phyloP scores from a whole-genome alignment of 176 grass and related monocot genomes.

The Triticum urartu region DNA sequence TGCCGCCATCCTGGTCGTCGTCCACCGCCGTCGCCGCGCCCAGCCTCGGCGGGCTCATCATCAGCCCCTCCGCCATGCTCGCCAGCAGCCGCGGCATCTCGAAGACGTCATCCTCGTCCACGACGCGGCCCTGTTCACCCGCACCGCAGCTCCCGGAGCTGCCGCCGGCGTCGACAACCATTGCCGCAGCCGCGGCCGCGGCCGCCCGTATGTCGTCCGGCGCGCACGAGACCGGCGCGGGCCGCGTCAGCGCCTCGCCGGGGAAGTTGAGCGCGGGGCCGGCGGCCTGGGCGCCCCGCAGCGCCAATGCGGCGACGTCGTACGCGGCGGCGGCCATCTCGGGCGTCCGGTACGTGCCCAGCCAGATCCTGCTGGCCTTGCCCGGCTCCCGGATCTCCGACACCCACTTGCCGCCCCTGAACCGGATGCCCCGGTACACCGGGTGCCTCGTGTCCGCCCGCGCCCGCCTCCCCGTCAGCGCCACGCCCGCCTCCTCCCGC shows the following conservation, averaged over 20 bases:
- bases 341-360: conserved; percentile 63
- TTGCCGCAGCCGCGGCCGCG: neutral
- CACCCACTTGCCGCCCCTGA: conserved; percentile 75
- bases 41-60: conserved; percentile 82
- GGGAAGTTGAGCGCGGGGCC: conserved; percentile 65
- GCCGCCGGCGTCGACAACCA: neutral
- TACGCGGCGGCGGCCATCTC: conserved; percentile 88
- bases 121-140: neutral
- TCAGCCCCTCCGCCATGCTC: conserved; percentile 85
- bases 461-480: neutral
- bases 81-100: conserved; percentile 64
- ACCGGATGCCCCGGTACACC: conserved; percentile 62
- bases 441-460: conserved; percentile 51
- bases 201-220: conserved; percentile 55
- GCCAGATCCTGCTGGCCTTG: conserved; percentile 76
- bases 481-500: neutral
- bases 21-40: conserved; percentile 16
- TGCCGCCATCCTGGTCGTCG: neutral
- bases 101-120: conserved; percentile 81
- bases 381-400: conserved; percentile 81
- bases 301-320: conserved; percentile 69
- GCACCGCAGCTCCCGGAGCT: neutral
- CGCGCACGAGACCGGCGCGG: conserved; percentile 30
- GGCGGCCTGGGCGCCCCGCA: conserved; percentile 51
- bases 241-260: conserved; percentile 14